A percentile compares a stretch with the other conserved stretches of the same genome.
Evolutionary conservation across 2,329 filamentous ascomycete species (phyloP).

Genomic region (Neoarthrinium moseri): DNA sequence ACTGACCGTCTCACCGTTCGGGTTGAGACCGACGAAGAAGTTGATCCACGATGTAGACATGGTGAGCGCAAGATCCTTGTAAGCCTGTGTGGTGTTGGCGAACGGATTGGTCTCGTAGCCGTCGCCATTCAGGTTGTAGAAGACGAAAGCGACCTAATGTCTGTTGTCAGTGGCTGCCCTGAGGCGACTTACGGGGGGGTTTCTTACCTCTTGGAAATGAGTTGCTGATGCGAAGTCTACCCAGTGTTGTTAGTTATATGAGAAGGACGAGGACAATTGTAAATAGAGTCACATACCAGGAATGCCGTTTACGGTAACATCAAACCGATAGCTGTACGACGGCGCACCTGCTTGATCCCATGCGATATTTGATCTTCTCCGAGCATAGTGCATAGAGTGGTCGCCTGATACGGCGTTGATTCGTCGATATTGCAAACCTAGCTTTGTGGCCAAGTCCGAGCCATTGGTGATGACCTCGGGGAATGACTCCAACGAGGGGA

Average conservation of each 20-base stretch:
- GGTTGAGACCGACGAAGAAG: constrained; percentile 52
- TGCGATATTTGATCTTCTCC: constrained; percentile 24
- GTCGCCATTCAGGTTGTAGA: constrained; percentile 31
- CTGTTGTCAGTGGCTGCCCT: background rate
- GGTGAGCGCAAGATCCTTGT: constrained; percentile 22
- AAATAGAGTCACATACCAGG: background rate
- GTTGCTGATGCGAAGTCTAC: constrained; percentile 20
- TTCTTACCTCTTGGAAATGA: constrained; percentile 39
- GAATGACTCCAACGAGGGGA: constrained; percentile 32
- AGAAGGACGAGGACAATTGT: background rate
- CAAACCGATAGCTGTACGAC: constrained; percentile 31
- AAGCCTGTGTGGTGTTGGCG: constrained; percentile 21
- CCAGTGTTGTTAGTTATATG: background rate
- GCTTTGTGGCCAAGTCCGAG: constrained; percentile 18
- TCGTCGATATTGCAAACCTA: constrained; percentile 30
- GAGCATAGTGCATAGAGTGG: constrained; percentile 22
- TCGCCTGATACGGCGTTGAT: constrained; percentile 27
- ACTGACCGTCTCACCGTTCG: constrained; percentile 37
- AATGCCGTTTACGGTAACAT: constrained; percentile 26
- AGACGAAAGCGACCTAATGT: constrained; percentile 32
- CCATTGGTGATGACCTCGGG: constrained; percentile 26
- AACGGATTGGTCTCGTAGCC: constrained; percentile 31
- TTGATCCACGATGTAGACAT: constrained; percentile 34
- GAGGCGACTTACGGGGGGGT: background rate
- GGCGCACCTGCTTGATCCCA: constrained; percentile 25